Percentiles rank a stretch among this genome's conserved stretches.
These are phyloP conservation scores for Calonectria hongkongensis DNA, from an alignment of 2,329 filamentous ascomycete genomes.

Conservation along the genomic window DNA sequence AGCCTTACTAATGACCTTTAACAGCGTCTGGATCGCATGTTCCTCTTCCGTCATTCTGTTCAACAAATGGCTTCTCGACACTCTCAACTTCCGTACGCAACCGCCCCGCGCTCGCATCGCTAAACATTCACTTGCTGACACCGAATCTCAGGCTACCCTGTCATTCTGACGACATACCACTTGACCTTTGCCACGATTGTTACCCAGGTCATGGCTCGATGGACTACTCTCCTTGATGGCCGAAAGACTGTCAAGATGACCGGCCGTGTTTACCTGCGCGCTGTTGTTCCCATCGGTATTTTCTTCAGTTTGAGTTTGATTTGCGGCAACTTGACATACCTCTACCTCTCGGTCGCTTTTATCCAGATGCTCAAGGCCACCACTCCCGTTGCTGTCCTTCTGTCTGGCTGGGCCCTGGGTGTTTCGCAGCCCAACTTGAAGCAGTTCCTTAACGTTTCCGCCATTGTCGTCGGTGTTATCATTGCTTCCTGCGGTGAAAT, in stretches of 20 bases:
- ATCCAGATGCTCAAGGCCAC: constrained; percentile 99
- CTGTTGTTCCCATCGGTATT: constrained; percentile 94
- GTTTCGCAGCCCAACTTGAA: constrained; percentile 89
- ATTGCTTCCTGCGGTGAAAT: constrained; percentile 98
- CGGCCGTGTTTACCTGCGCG: constrained; percentile 91
- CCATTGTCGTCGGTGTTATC: constrained; percentile 95
- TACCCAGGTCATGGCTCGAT: constrained; percentile 94
- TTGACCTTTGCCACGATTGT: constrained; percentile 93
- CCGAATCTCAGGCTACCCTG: constrained; percentile 74
- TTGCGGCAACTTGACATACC: constrained; percentile 95
- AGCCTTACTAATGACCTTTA: constrained; percentile 39
- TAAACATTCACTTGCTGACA: constrained; percentile 44
- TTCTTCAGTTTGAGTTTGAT: constrained; percentile 98
- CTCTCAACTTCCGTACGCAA: constrained; percentile 80
- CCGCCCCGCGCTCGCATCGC: constrained; percentile 20
- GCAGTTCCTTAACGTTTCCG: constrained; percentile 92
- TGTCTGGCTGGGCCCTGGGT: constrained; percentile 92
- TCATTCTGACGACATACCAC: constrained; percentile 97
- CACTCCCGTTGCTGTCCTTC: constrained; percentile 92
- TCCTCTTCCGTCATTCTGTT: constrained; percentile 97
- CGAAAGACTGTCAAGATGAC: constrained; percentile 99
- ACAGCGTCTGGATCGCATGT: constrained; percentile 91
- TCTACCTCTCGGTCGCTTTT: constrained; percentile 96
- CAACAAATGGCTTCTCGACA: constrained; percentile 99
- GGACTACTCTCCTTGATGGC: constrained; percentile 92